These are phyloP conservation scores for Exophiala xenobiotica DNA, from an alignment of 2,329 filamentous ascomycete genomes.

Conservation along the genomic window DNA sequence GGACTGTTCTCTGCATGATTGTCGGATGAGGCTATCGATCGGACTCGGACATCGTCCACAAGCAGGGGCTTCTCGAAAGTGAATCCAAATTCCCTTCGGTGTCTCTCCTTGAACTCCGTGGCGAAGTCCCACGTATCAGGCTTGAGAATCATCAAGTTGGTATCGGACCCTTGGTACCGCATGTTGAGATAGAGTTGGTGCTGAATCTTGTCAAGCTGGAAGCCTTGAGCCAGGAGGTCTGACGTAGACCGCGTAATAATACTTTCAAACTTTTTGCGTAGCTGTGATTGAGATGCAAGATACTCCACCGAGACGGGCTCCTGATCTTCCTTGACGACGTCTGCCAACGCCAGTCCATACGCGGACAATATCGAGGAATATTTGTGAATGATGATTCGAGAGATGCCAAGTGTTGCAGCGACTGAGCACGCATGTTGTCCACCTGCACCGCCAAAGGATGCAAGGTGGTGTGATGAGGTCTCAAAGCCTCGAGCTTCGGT, in stretches of 20 bases:
- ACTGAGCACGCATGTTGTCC: slow-evolving; percentile 46
- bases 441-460: slow-evolving; percentile 37
- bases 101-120: slow-evolving; percentile 77
- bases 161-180: slow-evolving; percentile 53
- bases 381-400: slow-evolving; percentile 45
- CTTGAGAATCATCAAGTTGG: slow-evolving; percentile 52
- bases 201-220: slow-evolving; percentile 41
- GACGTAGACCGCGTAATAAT: slow-evolving; percentile 62
- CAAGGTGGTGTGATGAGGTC: slow-evolving; percentile 33
- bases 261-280: slow-evolving; percentile 72
- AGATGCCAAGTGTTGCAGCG: slow-evolving; percentile 43
- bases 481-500: slow-evolving; percentile 33
- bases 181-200: slow-evolving; percentile 49
- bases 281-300: slow-evolving; percentile 33
- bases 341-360: slow-evolving; percentile 45
- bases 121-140: slow-evolving; percentile 75
- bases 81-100: slow-evolving; percentile 90
- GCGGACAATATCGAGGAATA: slow-evolving; percentile 45
- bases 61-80: slow-evolving; percentile 83
- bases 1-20: slow-evolving; percentile 62
- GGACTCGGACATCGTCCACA: slow-evolving; percentile 82
- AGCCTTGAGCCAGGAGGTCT: slow-evolving; percentile 47
- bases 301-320: slow-evolving; percentile 16
- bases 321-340: slow-evolving; percentile 31
- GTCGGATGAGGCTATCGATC: slow-evolving; percentile 68